A percentile compares a stretch with the other conserved stretches of the same genome.
Evolutionary conservation across 2,329 filamentous ascomycete genomes (phyloP).

Genomic region (Fusarium agapanthi): DNA sequence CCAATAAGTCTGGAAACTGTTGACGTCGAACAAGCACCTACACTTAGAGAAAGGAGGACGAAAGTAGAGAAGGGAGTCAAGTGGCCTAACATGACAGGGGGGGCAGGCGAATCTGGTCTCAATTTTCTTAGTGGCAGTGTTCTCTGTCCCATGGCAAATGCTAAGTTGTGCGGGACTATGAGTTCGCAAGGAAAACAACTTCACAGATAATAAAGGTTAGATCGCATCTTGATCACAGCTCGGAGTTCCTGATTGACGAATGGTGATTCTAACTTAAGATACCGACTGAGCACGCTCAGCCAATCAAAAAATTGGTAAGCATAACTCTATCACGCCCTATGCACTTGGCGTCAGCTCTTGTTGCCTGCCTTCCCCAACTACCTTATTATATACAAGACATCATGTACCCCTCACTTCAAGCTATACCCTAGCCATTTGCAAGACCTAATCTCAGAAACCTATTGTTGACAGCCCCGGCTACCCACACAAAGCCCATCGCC

Average conservation of each 20-base stretch:
- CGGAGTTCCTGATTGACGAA: not conserved
- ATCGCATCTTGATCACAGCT: not conserved
- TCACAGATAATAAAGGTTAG: fast-evolving
- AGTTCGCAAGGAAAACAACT: no score
- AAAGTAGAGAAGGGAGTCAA: no score
- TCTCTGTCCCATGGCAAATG: no score
- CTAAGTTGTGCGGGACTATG: no score
- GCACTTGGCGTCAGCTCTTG: not conserved
- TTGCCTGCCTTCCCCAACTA: not conserved
- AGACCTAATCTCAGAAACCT: not conserved
- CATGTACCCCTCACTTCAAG: not conserved
- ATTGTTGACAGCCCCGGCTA: fast-evolving
- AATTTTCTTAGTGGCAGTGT: no score
- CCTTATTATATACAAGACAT: not conserved
- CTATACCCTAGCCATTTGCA: fast-evolving
- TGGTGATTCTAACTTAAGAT: fast-evolving
- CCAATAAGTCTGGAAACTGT: fast-evolving
- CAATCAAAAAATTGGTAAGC: not conserved
- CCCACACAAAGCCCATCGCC: not conserved
- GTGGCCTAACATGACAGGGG: no score
- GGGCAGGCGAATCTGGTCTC: no score
- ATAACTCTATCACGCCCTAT: not conserved
- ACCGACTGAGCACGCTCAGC: not conserved
- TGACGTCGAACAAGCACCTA: no score
- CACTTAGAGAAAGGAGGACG: no score